Base-by-base conservation (phyloP, 495 filamentous ascomycete species). In the Penicillium malachiteum region DNA sequence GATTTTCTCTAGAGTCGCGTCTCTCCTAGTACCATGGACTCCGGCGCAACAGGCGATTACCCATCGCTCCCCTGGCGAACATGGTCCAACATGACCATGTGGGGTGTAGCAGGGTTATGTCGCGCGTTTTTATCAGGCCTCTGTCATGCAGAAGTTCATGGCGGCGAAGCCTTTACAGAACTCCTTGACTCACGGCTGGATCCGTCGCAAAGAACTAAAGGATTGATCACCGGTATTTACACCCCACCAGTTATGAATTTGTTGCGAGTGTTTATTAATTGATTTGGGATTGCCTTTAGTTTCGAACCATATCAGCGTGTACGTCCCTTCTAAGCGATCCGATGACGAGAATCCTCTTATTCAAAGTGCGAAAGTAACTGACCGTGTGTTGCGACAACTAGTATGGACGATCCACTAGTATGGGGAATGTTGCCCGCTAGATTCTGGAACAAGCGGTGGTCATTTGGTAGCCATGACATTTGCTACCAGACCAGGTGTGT, bases 271-370 rank as follows among this genome's bases (percentile, higher is more conserved):
- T 8, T 54, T 51, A 57, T 64, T 69, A 52, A 69, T 14, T 14
- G 7, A 3, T 30, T 26, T 48, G 5, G 5, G 10, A 4, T 18
- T 9, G 18, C 8, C 0, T 18, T 26, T 62, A 96, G 94, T 97
- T 8, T 96, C 90, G 32, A 98, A 98, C 70, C 94, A 98, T 72
- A 82, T 90, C 57, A 92, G 90, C 74, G 87, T 98, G 94, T 97
- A 89, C 75, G 91, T 94, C 71, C 62, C 64, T 56, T 57, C 58
- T 39, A 45, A 40, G 48, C 42, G 51, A 57, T 39, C 33, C 51
- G 16, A 18, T 14, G 45, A 40, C 58, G 60, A 57, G 41, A 46
- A 30, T 33, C 30, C 45, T 18, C 41, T 34, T 42, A 49, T 30
- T 12, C n/a, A 41, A 42, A 54, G 47, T 21, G 18, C 42, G 55